Evolutionary conservation across 352 stramenopile genomes (phyloP), one percentile per base, ranked within the genome.

Genomic region (Albugo laibachii): DNA sequence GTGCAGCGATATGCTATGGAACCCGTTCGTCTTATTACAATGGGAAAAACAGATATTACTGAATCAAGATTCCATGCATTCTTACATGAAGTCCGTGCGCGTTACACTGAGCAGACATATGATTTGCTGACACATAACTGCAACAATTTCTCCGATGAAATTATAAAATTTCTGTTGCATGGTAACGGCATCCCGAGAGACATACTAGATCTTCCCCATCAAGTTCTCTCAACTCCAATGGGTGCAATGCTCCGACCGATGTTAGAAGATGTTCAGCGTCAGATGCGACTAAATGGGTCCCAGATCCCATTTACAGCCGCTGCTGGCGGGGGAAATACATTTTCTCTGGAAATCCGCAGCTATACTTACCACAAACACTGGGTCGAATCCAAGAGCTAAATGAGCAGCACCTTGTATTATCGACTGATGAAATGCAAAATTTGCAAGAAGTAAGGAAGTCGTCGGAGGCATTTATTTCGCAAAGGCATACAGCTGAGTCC

Each of bases 141-240:
- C 74, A 98, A 98, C 69, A 97, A 97, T 58, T 98, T 97, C 56
- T 86, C 70, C 11, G 66, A 97, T 58, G 82, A 94, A 47, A 69
- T 92, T 13, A 66, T 85, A 36, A 74, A 63, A 39, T 94, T 97
- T 49, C 57, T 92, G 13, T 60, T 97, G 11, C 16, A 43, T 43
- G 66, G 70, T 5, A 60, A 54, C 11, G 75, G 85, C 35, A 95
- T 98, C 45, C 92, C 92, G 13, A 61, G 76, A 41, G 76, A 81
- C 65, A 95, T 97, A 53, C 48, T 95, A 20, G 69, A 94, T 36
- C 60, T 96, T 12, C 88, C 88, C 1, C 68, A 83, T 36, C 69
- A 84, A 58, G 85, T 88, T 35, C 62, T 97, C 1, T 80, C 77
- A 5, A 88, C 79, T 34, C 87, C 87, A 2, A 78, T 95, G 52